Conservation (phyloP, 805 yeast species). For the Lachancea fermentati region DNA sequence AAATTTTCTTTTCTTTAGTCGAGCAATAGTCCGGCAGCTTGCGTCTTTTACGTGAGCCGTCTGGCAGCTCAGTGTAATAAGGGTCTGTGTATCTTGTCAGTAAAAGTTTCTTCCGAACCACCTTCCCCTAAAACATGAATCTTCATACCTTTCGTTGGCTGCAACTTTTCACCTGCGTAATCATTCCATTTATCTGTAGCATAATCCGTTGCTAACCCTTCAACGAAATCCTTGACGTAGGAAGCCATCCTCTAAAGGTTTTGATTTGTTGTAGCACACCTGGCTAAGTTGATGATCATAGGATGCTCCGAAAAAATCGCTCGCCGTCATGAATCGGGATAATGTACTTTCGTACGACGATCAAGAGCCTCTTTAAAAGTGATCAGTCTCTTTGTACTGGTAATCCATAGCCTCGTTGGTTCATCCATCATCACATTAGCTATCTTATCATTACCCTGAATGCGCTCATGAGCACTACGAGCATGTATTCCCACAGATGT, state of each 20-base stretch:
- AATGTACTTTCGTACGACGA: conserved; percentile 7
- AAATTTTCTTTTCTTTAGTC: conserved; percentile 54
- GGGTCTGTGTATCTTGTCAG: conserved; percentile 43
- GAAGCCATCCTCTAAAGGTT: conserved; percentile 5
- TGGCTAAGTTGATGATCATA: background rate
- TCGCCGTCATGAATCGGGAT: background rate
- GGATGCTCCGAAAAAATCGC: background rate
- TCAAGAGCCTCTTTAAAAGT: conserved; percentile 36
- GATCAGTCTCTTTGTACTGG: conserved; percentile 67
- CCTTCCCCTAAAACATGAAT: no score
- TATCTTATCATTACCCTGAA: conserved; percentile 38
- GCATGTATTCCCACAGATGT: conserved; percentile 74
- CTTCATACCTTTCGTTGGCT: conserved; percentile 24
- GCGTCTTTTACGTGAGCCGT: conserved; percentile 52
- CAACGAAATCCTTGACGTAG: conserved; percentile 11
- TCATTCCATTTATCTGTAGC: conserved; percentile 19
- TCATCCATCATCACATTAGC: conserved; percentile 81
- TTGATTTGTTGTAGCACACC: background rate
- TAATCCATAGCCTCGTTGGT: conserved; percentile 67
- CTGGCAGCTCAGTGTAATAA: conserved; percentile 42
- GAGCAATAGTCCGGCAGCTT: conserved; percentile 55
- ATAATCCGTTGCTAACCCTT: conserved; percentile 7
- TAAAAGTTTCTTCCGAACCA: background rate
- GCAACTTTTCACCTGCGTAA: conserved; percentile 27
- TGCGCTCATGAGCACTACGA: conserved; percentile 55